Percentiles rank a stretch among this genome's conserved stretches.
phyloP scores from a whole-genome alignment of 176 grass and related monocot species.

The Bonia amplexicaulis region DNA sequence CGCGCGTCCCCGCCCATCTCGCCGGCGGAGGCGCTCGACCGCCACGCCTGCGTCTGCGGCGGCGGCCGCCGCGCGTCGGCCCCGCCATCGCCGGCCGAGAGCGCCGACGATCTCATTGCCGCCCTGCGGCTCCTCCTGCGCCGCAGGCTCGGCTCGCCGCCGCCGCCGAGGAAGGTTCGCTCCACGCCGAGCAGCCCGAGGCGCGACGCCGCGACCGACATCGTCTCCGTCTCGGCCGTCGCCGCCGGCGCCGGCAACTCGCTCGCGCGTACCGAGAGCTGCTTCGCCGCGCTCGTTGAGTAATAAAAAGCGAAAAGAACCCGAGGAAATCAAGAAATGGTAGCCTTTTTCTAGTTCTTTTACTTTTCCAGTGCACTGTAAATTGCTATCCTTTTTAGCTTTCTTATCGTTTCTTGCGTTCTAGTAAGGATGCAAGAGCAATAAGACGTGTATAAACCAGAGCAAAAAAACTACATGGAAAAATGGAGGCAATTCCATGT shows the following conservation, averaged over 20 bases:
- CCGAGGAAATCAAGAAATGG: background rate
- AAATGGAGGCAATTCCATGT: constrained; percentile 60
- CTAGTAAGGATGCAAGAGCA: background rate
- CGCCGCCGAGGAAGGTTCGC: constrained; percentile 24
- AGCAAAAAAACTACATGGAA: background rate
- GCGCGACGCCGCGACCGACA: background rate
- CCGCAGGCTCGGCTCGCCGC: constrained; percentile 45
- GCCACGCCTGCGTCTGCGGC: constrained; percentile 56
- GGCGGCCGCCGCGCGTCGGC: constrained; percentile 24
- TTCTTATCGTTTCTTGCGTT: background rate
- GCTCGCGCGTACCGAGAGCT: constrained; percentile 49
- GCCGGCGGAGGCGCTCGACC: constrained; percentile 67
- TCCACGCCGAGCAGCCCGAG: constrained; percentile 64
- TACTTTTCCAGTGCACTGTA: constrained; percentile 1
- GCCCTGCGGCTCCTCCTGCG: constrained; percentile 63
- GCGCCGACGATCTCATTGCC: constrained; percentile 50
- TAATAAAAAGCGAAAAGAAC: background rate
- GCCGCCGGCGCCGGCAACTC: background rate
- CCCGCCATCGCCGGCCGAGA: constrained; percentile 36
- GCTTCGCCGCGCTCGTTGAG: constrained; percentile 64
- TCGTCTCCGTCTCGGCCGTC: background rate
- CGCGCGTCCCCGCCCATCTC: constrained; percentile 51
- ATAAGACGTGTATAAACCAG: constrained; percentile 34
- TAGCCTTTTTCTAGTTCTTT: background rate
- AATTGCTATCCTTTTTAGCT: background rate